Evolutionary conservation across 2,329 filamentous ascomycete species (phyloP), one percentile per base, ranked within the genome.

Genomic region (Hysterium pulicare): DNA sequence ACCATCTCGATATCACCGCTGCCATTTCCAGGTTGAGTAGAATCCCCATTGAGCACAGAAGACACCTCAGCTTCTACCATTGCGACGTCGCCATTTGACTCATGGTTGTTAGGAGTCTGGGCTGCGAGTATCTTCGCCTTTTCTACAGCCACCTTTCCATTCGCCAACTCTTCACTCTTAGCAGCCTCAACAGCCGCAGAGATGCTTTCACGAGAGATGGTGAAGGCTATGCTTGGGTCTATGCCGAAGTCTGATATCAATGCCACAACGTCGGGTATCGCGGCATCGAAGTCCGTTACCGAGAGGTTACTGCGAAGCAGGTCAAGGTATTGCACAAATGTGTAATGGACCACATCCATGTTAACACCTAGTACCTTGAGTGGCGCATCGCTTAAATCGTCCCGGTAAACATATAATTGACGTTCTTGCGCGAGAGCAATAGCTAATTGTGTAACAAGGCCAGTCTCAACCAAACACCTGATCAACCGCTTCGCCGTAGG

Each of bases 391-490:
- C 77, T 74, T 26, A 89, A 82, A 5, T 85, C 78, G 1, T 84
- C 71, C 31, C 82, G 82, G 67, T 86, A 94, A 19, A 93, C 81
- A 48, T 89, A 93, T n/a, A 85, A 82, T 60, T 94, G 84, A 35
- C 89, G 83, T 65, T 95, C 90, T 59, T 96, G 90, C 0, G 90
- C 87, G 54, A 98, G 84, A 33, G 90, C 86, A 54, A 97, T 79
- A n/a, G 98, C 77, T 2, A 97, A 76, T 46, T 88, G 85, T 1
- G 87, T 85, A 19, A 87, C 87, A 38, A 97, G 77, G 38, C 82
- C 82, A 0, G 86, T 86, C 17, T 90, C 84, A 3, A 84, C 82
- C 28, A 98, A 73, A 10, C 88, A 84, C 57, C 82, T 83, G 62
- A 95, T 83, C 2, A 98, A 75, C 19, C 91, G 82, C 56, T 83